A percentile compares a stretch with the other conserved stretches of the same genome.
Conservation (phyloP, 1,284 basidiomycete genomes). For the Ganoderma sinense region DNA sequence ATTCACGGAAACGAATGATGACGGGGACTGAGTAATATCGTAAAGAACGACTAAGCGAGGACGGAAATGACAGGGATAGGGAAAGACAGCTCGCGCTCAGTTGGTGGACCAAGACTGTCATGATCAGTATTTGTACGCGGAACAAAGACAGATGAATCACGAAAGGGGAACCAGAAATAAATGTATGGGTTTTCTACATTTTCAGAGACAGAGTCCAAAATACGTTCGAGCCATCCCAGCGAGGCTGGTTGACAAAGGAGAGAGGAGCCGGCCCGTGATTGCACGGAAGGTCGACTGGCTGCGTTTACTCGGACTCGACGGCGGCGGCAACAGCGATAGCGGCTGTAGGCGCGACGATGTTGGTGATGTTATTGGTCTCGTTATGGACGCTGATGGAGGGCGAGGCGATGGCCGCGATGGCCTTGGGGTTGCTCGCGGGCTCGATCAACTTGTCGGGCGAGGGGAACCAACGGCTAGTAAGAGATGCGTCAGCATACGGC, state of each 20-base stretch:
- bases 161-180: neutral
- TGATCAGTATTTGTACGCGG: neutral
- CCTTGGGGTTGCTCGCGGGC: no score
- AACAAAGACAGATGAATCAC: neutral
- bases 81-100: neutral
- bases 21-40: neutral
- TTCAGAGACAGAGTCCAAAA: neutral
- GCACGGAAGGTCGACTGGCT: neutral
- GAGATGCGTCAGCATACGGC: no score
- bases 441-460: no score
- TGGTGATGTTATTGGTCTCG: no score
- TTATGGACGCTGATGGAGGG: no score
- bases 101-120: neutral
- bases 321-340: no score
- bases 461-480: no score
- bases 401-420: no score
- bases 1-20: neutral
- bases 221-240: neutral
- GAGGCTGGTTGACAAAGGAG: neutral
- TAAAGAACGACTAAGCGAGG: neutral
- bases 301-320: neutral
- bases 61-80: no score
- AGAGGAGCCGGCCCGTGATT: neutral
- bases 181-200: neutral
- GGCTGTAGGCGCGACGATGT: no score